Evolutionary conservation across 2,329 filamentous ascomycete species (phyloP), one percentile per base, ranked within the genome.

Genomic region (Claviceps citrina): DNA sequence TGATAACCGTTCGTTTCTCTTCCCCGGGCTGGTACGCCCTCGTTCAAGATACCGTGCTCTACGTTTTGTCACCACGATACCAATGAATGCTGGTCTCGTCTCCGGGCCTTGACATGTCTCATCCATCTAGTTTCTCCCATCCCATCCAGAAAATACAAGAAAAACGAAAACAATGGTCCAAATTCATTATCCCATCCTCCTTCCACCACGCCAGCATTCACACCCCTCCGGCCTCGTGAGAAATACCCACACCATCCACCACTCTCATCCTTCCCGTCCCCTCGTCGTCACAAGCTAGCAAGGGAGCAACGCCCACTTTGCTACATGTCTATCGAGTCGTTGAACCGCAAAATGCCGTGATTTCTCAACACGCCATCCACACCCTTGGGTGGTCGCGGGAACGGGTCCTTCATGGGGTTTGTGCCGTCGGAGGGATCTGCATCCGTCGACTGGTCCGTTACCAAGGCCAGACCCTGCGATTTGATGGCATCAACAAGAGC

Each of bases 401-500:
- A 76, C 10, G 67, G 62, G 56, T 73, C 66, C 46, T 56, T 55
- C 51, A 64, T 52, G 34, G 62, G 51, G 47, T 57, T 54, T 46
- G 55, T 44, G 36, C 64, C 58, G 12, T 60, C 58, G 32, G 57
- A 51, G n/a, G n/a, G n/a, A n/a, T n/a, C n/a, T n/a, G n/a, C n/a
- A 46, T 79, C 74, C 42, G 76, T 71, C 5, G 83, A 84, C 48
- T 82, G 84, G 56, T 98, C 89, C 38, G 84, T 81, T 13, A 98
- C 87, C 28, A 98, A 72, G 5, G 93, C 89, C 38, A 98, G 69
- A 20, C 91, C 89, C 36, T 93, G 83, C 20, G 86, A 85, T 61
- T 96, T 96, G 63, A 98, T 89, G 2, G 87, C 84, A 49, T 93
- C 84, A 39, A 93, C 79, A 35, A 98, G 71, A 2, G 87, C 84